Conservation (phyloP, 345 rosid species). For the Dovyalis caffra region DNA sequence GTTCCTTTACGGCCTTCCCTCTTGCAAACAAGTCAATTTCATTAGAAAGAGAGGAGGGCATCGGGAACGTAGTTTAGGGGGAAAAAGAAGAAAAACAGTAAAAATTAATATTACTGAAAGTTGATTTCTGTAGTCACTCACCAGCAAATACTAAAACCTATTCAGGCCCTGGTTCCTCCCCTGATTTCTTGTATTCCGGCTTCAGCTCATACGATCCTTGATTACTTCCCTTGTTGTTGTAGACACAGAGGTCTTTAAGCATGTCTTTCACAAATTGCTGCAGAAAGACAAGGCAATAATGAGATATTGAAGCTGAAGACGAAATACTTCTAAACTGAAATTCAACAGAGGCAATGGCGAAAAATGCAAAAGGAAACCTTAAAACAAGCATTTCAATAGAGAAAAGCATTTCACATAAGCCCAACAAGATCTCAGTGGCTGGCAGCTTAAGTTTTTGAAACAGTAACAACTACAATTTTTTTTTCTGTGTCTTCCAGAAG, state of each 20-base stretch:
- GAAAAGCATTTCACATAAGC: not conserved
- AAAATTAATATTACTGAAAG: not conserved
- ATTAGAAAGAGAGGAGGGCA: not conserved
- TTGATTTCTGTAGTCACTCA: not conserved
- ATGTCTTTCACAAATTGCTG: conserved; percentile 89
- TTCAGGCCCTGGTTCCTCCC: conserved; percentile 33
- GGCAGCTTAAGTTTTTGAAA: not conserved
- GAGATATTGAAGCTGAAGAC: not conserved
- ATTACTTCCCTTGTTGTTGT: conserved; percentile 82
- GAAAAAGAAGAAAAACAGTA: too few relatives aligned
- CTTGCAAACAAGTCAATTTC: not conserved
- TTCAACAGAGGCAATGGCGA: not conserved
- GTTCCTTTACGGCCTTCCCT: not conserved
- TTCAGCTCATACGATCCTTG: conserved; percentile 93
- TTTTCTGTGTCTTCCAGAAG: not conserved
- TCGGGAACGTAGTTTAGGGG: not conserved
- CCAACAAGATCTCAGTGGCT: not conserved
- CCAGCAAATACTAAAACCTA: conserved; percentile 4
- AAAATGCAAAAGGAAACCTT: not conserved
- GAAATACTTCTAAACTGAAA: not conserved
- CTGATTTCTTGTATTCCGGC: conserved; percentile 75
- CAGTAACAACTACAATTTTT: not conserved
- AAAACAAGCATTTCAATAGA: not conserved
- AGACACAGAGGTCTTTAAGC: conserved; percentile 78
- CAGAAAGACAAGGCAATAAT: conserved; percentile 7